Evolutionary conservation across 257 asterid species (phyloP).

Genomic region (Solanum peruvianum): DNA sequence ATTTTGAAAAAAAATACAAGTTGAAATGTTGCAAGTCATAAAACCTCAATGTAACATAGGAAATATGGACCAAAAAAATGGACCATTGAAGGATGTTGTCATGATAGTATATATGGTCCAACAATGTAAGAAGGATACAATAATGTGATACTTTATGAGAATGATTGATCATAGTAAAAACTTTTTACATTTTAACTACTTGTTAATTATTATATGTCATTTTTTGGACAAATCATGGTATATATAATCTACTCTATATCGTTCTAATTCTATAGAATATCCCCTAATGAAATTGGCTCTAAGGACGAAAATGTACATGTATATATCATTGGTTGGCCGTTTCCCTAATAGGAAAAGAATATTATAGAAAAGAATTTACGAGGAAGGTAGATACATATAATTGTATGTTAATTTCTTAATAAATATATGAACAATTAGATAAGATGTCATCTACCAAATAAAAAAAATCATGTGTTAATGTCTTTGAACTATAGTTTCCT

Average conservation of each 20-base stretch:
- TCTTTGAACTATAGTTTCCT: not conserved
- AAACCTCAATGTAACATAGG: not conserved
- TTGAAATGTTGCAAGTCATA: not conserved
- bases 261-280: not conserved
- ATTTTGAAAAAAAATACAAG: not conserved
- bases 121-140: not conserved
- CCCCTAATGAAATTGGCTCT: not conserved
- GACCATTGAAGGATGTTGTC: not conserved
- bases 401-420: not conserved
- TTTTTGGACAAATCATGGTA: not conserved
- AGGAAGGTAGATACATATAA: not conserved
- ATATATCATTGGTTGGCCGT: not conserved
- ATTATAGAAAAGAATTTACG: not conserved
- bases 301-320: not conserved
- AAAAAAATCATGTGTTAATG: slow-evolving; percentile 16
- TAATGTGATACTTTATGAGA: not conserved
- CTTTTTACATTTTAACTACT: not conserved
- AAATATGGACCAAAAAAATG: not conserved
- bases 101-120: not conserved
- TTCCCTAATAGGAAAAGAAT: not conserved
- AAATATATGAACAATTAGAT: not conserved
- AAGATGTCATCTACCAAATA: not conserved
- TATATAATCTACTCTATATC: not conserved
- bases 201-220: not conserved
- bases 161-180: not conserved